phyloP scores from a whole-genome alignment of 2,329 filamentous ascomycete species.

The Chrysoporthe cubensis region DNA sequence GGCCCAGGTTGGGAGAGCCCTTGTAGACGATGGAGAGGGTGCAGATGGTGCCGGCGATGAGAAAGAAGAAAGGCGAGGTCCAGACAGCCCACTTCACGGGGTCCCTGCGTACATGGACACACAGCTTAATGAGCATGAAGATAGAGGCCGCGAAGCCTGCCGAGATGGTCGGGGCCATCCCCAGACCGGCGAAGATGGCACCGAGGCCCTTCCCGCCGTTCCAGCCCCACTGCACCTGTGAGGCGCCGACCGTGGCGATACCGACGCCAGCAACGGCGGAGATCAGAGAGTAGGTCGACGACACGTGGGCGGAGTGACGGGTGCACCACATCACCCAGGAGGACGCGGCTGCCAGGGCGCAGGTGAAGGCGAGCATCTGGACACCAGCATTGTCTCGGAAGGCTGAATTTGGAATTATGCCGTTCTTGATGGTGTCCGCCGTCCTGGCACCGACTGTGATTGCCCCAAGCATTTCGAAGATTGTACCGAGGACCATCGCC shows the following conservation, averaged over 20 bases:
- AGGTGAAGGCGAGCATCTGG: conserved; percentile 70
- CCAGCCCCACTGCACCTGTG: conserved; percentile 70
- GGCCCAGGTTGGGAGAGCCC: conserved; percentile 70
- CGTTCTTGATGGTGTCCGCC: conserved; percentile 79
- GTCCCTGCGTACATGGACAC: conserved; percentile 73
- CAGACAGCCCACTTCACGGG: conserved; percentile 74
- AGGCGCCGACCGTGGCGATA: conserved; percentile 67
- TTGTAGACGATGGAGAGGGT: conserved; percentile 82
- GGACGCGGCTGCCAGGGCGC: conserved; percentile 66
- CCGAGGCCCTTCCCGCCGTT: conserved; percentile 69
- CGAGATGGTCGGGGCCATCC: conserved; percentile 71
- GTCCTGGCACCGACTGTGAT: conserved; percentile 70
- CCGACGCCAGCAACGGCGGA: conserved; percentile 71
- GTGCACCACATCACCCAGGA: conserved; percentile 84
- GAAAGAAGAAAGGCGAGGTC: conserved; percentile 76
- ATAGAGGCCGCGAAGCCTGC: conserved; percentile 49
- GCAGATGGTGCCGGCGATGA: conserved; percentile 74
- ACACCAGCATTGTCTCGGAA: conserved; percentile 66
- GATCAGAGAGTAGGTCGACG: conserved; percentile 73
- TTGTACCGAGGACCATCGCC: conserved; percentile 67
- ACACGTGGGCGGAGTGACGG: conserved; percentile 72
- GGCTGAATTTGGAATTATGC: conserved; percentile 65
- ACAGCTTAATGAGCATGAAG: conserved; percentile 42
- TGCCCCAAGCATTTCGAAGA: conserved; percentile 72
- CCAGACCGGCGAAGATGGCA: conserved; percentile 72